Evolutionary conservation across 208 protist species (phyloP), one percentile per base, ranked within the genome.

Genomic region (Trypanosoma platydactyli): DNA sequence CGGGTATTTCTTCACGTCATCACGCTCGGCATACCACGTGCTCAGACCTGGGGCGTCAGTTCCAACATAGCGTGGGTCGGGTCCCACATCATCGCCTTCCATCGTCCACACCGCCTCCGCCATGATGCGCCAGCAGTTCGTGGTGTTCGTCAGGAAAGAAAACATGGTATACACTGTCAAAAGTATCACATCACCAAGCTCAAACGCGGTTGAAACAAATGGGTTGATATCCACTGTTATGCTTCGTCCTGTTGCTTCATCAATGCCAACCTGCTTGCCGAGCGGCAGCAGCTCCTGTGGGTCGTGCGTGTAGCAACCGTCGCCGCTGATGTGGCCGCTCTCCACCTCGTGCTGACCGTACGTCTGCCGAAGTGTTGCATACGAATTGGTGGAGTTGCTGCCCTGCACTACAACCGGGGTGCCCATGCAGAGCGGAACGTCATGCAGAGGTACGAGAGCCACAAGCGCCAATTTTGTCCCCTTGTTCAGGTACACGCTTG

Each of bases 281-380:
- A 91, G 33, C 38, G 84, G 83, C 20, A 79, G 42, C 25, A 95
- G 68, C 67, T 95, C 90, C 15, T 74, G 63, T 20, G 86, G 83
- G 49, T 85, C 41, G 30, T 77, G 51, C 11, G 87, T 93, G 79
- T 84, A 95, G 77, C 84, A 88, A 9, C 90, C 90, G 48, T 95
- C 87, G 22, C 86, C 83, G 33, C 70, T 24, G 52, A 95, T 90
- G 44, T 64, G 51, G 52, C 80, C 83, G 45, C 63, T 62, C 74
- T 95, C 86, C 49, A 93, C 84, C 61, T 95, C 90, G 70, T 82
- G 84, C 72, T 93, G 84, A 27, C 90, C 90, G 60, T 95, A 95
- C 16, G 83, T 91, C 48, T 79, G 68, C 6, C 90, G 82, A 22
- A 95, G 42, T 42, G 57, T 59, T 7, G 73, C 78, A 68, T 91